Percentiles rank a stretch among this genome's conserved stretches.
Evolutionary conservation across 192 early-diverging fungal genomes (phyloP).

Genomic region (Phycomyces nitens): DNA sequence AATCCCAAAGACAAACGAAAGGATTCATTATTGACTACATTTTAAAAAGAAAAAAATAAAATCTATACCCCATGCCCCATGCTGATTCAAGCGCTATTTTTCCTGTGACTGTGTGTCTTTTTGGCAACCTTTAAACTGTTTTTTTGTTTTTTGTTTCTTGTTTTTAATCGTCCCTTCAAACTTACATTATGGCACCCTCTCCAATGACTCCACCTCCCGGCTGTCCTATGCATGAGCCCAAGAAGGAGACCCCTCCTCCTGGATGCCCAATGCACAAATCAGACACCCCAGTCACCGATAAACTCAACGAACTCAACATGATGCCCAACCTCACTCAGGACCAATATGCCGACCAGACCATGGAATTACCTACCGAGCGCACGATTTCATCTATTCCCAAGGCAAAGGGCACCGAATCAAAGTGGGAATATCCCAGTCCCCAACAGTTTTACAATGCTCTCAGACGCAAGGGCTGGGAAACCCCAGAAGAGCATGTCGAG

Average conservation of each 20-base stretch:
- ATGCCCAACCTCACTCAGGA: slow-evolving; percentile 81
- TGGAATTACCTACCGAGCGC: slow-evolving; percentile 74
- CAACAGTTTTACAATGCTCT: slow-evolving; percentile 90
- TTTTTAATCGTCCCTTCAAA: too few relatives aligned
- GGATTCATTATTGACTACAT: too few relatives aligned
- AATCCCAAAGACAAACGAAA: background rate
- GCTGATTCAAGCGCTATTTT: too few relatives aligned
- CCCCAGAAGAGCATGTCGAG: slow-evolving; percentile 77
- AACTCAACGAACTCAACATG: slow-evolving; percentile 85
- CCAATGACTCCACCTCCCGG: slow-evolving; percentile 36
- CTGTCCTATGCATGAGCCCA: slow-evolving; percentile 44
- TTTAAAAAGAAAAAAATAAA: too few relatives aligned
- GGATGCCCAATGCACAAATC: slow-evolving; percentile 48
- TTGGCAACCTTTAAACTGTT: too few relatives aligned
- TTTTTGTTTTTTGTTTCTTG: too few relatives aligned
- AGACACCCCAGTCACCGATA: slow-evolving; percentile 29
- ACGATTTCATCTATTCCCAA: slow-evolving; percentile 81
- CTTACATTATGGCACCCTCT: background rate
- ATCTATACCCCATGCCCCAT: too few relatives aligned
- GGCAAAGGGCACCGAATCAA: slow-evolving; percentile 39
- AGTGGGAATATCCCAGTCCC: slow-evolving; percentile 88
- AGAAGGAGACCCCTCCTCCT: slow-evolving; percentile 24
- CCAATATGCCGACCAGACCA: slow-evolving; percentile 61
- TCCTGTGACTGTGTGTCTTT: too few relatives aligned
- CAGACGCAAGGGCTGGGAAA: slow-evolving; percentile 80